A percentile compares a stretch with the other conserved stretches of the same genome.
phyloP scores from a whole-genome alignment of 805 yeast species.

The Dipodascopsis tothii region DNA sequence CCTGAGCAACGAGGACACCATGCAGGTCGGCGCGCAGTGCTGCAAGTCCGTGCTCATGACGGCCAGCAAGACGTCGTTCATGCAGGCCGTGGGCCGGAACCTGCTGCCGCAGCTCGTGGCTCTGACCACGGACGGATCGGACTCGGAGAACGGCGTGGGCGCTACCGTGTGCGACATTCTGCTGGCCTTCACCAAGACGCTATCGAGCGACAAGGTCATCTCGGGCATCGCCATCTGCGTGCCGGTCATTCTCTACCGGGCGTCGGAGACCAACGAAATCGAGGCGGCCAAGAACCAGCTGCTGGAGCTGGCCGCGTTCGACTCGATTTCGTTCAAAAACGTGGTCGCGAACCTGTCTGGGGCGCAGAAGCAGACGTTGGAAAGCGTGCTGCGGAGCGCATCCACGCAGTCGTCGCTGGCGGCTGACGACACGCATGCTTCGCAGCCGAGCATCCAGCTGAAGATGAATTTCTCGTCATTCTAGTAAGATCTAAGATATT shows the following conservation, averaged over 20 bases:
- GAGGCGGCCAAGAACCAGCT: conserved; percentile 19
- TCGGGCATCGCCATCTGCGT: conserved; percentile 30
- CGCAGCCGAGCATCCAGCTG: conserved; percentile 14
- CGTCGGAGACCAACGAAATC: conserved; percentile 7
- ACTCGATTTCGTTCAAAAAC: conserved; percentile 31
- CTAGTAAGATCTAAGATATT: too few species aligned
- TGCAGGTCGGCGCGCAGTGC: conserved; percentile 50
- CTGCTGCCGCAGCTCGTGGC: conserved; percentile 43
- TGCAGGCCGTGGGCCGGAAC: conserved; percentile 37
- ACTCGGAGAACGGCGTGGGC: conserved; percentile 1
- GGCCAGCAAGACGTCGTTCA: conserved; percentile 29
- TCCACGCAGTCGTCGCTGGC: conserved; percentile 1
- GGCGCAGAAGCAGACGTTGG: conserved; percentile 23
- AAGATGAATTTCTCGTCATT: conserved; percentile 11
- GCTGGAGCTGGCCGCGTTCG: conserved; percentile 29
- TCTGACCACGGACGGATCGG: conserved; percentile 24
- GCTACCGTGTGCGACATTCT: conserved; percentile 43
- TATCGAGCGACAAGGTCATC: conserved; percentile 29
- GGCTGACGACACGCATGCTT: neutral
- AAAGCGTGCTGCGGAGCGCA: conserved; percentile 14
- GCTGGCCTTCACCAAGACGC: conserved; percentile 38
- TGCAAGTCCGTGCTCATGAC: conserved; percentile 48
- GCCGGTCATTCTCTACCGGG: conserved; percentile 20
- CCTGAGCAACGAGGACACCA: conserved; percentile 33
- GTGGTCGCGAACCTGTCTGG: conserved; percentile 42